Evolutionary conservation across 1,139 yeast genomes (phyloP), one percentile per base, ranked within the genome.

Genomic region (Pichia sp.): DNA sequence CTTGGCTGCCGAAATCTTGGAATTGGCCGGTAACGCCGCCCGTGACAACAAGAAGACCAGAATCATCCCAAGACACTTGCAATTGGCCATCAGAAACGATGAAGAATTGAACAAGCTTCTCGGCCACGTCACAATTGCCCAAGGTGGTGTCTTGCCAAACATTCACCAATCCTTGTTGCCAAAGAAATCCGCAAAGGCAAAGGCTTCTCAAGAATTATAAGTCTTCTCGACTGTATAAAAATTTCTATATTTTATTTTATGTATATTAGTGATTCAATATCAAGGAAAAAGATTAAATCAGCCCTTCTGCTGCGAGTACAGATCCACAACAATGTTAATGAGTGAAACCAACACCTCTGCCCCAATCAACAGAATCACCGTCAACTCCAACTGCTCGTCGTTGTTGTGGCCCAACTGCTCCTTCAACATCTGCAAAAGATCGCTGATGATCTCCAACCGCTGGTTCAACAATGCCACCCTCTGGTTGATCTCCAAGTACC

Each of bases 111-210:
- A 93, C 76, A 87, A 90, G 65, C 81, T 95, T 73, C 89, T 95
- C 68, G 98, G 99, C 72, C 87, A 89, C 72, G 99, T 98, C 63
- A 95, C 99, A 59, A 95, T 95, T 73, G 98, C 99, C 50, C 92
- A 87, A 68, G 99, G 99, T 77, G 99, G 99, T 84, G 99, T 95
- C 57, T 80, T 93, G 77, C 99, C 99, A 81, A 91, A 92, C 87
- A 87, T 86, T 74, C 97, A 92, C 79, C 92, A 87, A 77, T 87
- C 87, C 81, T 85, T 92, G 77, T 85, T 91, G 76, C 97, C 97
- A 78, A 85, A 91, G 84, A 92, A 92, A 83, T 81, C 90, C 69
- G 80, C 88, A 63, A 84, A 85, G 78, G 78, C 82, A 60, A 84
- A 85, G 77, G 91, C 89, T 76, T 87, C 93, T 72, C 95, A 87